Conservation (phyloP, 257 asterid genomes). For the Primulina eburnea region DNA sequence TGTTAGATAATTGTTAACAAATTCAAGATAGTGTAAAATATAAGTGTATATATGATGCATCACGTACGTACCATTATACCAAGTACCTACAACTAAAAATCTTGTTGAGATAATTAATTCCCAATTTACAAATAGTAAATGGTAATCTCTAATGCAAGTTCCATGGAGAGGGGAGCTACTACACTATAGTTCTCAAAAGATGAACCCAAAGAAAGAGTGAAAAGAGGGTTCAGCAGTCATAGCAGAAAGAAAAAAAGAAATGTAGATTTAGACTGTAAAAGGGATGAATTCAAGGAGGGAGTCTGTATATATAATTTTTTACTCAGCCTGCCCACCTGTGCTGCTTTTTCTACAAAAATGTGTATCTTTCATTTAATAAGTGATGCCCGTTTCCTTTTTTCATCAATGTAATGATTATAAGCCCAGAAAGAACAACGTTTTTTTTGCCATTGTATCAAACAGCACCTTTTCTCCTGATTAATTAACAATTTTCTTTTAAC, state of each 20-base stretch:
- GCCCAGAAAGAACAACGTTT: not conserved
- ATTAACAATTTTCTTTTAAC: no score
- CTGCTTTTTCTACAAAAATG: constrained; percentile 6
- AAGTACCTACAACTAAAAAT: no score
- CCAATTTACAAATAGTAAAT: not conserved
- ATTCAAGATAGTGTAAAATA: no score
- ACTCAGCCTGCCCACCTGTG: constrained; percentile 29
- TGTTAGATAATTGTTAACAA: no score
- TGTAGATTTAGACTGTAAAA: constrained; percentile 39
- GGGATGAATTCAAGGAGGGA: constrained; percentile 50
- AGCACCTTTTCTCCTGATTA: no score
- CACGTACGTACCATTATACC: no score
- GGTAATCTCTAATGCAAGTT: no score
- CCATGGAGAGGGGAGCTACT: not conserved
- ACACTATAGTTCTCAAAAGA: constrained; percentile 35
- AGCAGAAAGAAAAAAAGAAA: constrained; percentile 9
- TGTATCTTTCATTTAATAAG: constrained; percentile 7
- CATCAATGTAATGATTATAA: not conserved
- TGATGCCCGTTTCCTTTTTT: not conserved
- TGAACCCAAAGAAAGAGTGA: constrained; percentile 29
- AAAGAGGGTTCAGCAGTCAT: constrained; percentile 31
- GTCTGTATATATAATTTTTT: constrained; percentile 28
- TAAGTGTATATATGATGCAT: no score
- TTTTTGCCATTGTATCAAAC: not conserved
- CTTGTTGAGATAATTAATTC: no score